Conservation (phyloP, 2,329 filamentous ascomycete genomes). For the Epichloe aotearoae region DNA sequence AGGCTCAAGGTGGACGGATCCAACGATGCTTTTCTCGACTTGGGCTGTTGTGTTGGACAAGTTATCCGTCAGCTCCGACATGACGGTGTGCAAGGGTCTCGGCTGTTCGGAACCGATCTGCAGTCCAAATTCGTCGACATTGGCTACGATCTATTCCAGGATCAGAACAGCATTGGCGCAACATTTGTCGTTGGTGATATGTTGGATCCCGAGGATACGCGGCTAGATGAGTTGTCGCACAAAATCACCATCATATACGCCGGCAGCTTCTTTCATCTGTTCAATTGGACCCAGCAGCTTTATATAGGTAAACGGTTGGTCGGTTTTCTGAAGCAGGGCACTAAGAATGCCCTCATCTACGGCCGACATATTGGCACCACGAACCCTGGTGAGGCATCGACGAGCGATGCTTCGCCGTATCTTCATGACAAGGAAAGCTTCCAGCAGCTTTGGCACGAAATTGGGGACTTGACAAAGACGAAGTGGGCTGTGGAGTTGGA, state of each 20-base stretch:
- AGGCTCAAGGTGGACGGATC: slow-evolving; percentile 26
- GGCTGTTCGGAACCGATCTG: slow-evolving; percentile 37
- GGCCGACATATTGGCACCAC: slow-evolving; percentile 36
- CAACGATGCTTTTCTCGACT: slow-evolving; percentile 29
- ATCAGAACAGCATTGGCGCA: slow-evolving; percentile 32
- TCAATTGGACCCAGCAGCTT: slow-evolving; percentile 33
- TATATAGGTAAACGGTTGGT: slow-evolving; percentile 31
- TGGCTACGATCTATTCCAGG: slow-evolving; percentile 53
- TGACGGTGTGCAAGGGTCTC: slow-evolving; percentile 34
- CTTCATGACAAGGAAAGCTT: slow-evolving; percentile 37
- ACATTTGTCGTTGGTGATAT: slow-evolving; percentile 39
- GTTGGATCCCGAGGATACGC: slow-evolving; percentile 25
- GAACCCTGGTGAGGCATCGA: slow-evolving; percentile 12
- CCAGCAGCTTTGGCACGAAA: slow-evolving; percentile 39
- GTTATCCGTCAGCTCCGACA: slow-evolving; percentile 34
- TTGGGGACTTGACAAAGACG: slow-evolving; percentile 34
- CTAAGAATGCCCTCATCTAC: slow-evolving; percentile 32
- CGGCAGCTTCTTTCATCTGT: slow-evolving; percentile 37
- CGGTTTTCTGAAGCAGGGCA: slow-evolving; percentile 30
- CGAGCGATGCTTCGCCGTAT: slow-evolving; percentile 21
- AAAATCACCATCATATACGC: slow-evolving; percentile 35
- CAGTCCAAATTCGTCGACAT: slow-evolving; percentile 37
- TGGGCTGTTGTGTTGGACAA: slow-evolving; percentile 39
- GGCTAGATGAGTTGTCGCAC: slow-evolving; percentile 22
- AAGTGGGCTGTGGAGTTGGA: slow-evolving; percentile 34